Base-by-base conservation (phyloP, 805 yeast genomes). In the Lipomyces lipofer region DNA sequence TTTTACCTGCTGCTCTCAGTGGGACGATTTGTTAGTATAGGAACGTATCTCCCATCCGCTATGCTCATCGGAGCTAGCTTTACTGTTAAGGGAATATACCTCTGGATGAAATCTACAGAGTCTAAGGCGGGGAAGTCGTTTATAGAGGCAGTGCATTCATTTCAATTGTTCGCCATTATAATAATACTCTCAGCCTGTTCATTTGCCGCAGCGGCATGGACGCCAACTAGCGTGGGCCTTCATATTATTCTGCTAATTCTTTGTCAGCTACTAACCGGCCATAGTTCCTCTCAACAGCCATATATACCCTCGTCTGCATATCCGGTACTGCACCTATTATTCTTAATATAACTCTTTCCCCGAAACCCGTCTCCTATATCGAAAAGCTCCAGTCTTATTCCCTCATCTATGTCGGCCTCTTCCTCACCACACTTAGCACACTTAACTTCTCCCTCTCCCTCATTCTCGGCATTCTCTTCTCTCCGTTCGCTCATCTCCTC, bases 21-120 rank as follows among this genome's bases (percentile, higher is more conserved):
- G 22, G 73, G 78, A 52, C 70, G 78, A 54, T 94, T 94, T 73
- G 96, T 94, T 15, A 88, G 97, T 4, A 91, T 94, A 59, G 97
- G 96, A 3, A 88, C 95, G 17, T 94, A 92, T 67, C 73, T 94
- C 48, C 98, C 98, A 1, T 76, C 92, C 2, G 96, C 95, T 0
- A 84, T 85, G 45, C 72, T 87, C 5, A 70, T 86, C 3, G 86
- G 94, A 1, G 77, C 80, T 3, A 71, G 88, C 1, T 90, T 80
- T 74, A 82, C 88, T 0, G 56, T 90, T 15, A 81, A 88, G 63
- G 79, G 96, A 27, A 78, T 86, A 55, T 62, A 62, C 47, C 44
- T 30, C 17, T 60, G 60, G 62, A 29, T 53, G 42, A 19, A 17
- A 15, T 36, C 56, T n/a, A 45, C 46, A 3, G 24, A 28, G 30